Percentiles rank a stretch among this genome's conserved stretches.
phyloP scores from a whole-genome alignment of 805 yeast species.

The Sungouiozyma intestinalis region DNA sequence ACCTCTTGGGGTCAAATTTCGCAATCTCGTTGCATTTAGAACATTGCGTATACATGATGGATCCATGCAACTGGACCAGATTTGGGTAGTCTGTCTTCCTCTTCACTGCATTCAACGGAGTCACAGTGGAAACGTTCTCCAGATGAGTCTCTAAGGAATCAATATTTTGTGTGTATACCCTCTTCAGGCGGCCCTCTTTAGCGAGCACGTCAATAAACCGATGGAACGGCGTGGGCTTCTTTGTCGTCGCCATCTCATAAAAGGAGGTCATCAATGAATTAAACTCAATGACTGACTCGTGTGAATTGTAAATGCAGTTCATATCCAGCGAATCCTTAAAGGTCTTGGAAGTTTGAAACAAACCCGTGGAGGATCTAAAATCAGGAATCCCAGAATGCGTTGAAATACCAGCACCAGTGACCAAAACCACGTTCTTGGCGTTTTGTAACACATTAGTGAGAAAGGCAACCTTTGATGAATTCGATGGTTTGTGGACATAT shows the following conservation, averaged over 20 bases:
- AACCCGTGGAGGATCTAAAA: slow-evolving; percentile 74
- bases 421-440: slow-evolving; percentile 48
- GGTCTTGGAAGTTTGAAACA: slow-evolving; percentile 37
- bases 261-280: slow-evolving; percentile 65
- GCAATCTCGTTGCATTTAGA: slow-evolving; percentile 59
- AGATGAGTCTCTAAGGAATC: slow-evolving; percentile 67
- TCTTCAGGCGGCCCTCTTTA: slow-evolving; percentile 48
- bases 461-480: slow-evolving; percentile 31
- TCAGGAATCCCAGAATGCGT: slow-evolving; percentile 89
- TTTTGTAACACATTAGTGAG: slow-evolving; percentile 42
- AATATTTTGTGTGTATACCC: slow-evolving; percentile 82
- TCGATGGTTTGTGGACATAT: slow-evolving; percentile 4
- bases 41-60: slow-evolving; percentile 62
- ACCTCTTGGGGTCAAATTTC: slow-evolving; percentile 42
- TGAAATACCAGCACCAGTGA: slow-evolving; percentile 87
- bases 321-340: slow-evolving; percentile 69
- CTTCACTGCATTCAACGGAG: slow-evolving; percentile 33
- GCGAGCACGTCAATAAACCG: slow-evolving; percentile 49
- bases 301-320: slow-evolving; percentile 59
- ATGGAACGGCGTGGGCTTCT: slow-evolving; percentile 72
- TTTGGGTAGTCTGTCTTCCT: slow-evolving; percentile 35
- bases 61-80: slow-evolving; percentile 79
- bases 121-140: slow-evolving; percentile 34
- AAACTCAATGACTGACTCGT: slow-evolving; percentile 49
- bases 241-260: slow-evolving; percentile 40